Conservation (phyloP, 257 asterid species). For the Solanum paucissectum region DNA sequence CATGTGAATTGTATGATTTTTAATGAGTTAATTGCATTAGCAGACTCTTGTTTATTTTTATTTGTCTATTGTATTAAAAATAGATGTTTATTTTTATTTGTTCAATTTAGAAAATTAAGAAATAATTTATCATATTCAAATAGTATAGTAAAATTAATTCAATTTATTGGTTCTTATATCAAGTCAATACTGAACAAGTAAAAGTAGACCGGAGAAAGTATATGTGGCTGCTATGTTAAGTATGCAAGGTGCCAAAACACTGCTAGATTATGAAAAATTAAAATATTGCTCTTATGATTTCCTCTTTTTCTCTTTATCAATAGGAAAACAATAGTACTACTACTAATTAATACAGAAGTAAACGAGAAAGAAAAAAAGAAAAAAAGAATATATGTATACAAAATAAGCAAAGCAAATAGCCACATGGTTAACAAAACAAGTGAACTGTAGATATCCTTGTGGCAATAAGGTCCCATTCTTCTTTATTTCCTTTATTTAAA, state of each 20-base stretch:
- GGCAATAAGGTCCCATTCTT: constrained; percentile 8
- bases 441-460: constrained; percentile 12
- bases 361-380: neutral
- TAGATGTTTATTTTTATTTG: too few relatives aligned
- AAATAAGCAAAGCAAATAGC: neutral
- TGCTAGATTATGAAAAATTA: neutral
- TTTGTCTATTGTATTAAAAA: too few relatives aligned
- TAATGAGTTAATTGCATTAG: neutral
- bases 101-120: too few relatives aligned
- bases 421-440: constrained; percentile 13
- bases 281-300: neutral
- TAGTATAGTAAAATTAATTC: too few relatives aligned
- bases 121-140: too few relatives aligned
- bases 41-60: neutral
- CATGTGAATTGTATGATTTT: neutral
- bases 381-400: neutral
- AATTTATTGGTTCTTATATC: too few relatives aligned
- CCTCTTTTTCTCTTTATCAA: neutral
- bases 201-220: fast-evolving
- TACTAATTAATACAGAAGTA: neutral
- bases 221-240: neutral
- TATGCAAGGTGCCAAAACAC: neutral
- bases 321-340: neutral
- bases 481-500: constrained; percentile 16
- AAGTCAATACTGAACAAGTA: too few relatives aligned